Percentiles rank a stretch among this genome's conserved stretches.
Evolutionary conservation across 73 alveolate genomes (phyloP).

Genomic region (Stentor roeselii): DNA sequence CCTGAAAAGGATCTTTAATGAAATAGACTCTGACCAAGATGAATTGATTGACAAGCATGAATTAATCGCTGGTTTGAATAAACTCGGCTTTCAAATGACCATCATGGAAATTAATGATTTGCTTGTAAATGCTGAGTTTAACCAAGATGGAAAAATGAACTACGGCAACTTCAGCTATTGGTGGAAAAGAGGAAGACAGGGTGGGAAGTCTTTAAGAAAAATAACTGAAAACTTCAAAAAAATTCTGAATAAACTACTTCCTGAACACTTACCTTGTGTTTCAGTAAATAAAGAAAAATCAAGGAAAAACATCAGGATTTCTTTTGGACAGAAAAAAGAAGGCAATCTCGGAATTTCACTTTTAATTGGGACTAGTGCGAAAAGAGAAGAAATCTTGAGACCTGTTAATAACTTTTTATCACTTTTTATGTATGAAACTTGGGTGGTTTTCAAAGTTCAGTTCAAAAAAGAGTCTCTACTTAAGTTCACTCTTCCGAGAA

Average conservation of each 20-base stretch:
- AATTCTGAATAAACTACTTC: background rate
- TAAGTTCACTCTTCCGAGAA: too few species aligned
- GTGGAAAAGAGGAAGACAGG: slow-evolving; percentile 27
- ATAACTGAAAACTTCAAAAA: background rate
- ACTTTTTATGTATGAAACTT: background rate
- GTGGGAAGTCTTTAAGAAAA: background rate
- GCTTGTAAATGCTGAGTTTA: background rate
- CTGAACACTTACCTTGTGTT: background rate
- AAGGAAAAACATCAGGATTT: background rate
- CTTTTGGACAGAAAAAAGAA: background rate
- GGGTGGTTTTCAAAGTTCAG: background rate
- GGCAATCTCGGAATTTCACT: background rate
- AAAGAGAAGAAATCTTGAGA: background rate
- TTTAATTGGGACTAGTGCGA: background rate
- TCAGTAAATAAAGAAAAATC: background rate
- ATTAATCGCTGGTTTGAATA: background rate
- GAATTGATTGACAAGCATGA: background rate
- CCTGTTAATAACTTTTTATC: background rate
- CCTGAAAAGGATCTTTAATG: background rate
- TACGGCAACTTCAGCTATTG: background rate
- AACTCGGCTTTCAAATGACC: background rate
- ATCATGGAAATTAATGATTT: background rate
- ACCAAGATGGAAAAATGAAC: slow-evolving; percentile 22
- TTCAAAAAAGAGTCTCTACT: background rate
- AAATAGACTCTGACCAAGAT: background rate